Conservation (phyloP, 768 basidiomycete species). For the Auriscalpium microsporum region DNA sequence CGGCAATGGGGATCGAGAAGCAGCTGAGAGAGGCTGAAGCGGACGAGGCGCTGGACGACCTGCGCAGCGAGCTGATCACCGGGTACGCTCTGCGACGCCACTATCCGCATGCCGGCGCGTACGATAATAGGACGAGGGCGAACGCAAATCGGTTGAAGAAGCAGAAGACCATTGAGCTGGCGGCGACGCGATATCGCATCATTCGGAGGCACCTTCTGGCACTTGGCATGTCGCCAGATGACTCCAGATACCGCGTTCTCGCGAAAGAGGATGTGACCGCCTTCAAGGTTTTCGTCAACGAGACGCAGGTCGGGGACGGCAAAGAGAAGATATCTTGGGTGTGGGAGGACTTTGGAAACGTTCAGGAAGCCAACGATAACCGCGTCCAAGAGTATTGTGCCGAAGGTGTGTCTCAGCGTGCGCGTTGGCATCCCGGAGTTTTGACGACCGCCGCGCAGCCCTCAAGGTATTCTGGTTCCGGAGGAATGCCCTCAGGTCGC, state of each 20-base stretch:
- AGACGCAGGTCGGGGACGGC: background rate
- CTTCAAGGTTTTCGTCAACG: background rate
- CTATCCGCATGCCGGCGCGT: background rate
- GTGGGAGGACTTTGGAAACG: background rate
- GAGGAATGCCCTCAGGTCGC: too few relatives aligned
- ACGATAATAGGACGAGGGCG: background rate
- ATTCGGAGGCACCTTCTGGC: background rate
- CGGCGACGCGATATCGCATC: background rate
- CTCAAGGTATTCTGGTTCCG: too few relatives aligned
- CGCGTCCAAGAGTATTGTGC: background rate
- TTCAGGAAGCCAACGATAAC: background rate
- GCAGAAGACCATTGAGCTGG: background rate
- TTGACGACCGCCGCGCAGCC: too few relatives aligned
- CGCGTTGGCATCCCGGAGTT: too few relatives aligned
- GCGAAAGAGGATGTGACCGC: background rate
- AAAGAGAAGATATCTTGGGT: background rate
- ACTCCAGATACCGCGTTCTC: background rate
- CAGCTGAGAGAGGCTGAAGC: constrained; percentile 24
- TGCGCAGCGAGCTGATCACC: constrained; percentile 21
- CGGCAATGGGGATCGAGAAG: constrained; percentile 18
- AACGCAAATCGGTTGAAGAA: background rate
- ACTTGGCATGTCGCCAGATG: background rate
- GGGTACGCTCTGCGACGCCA: background rate
- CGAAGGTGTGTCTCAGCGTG: background rate
- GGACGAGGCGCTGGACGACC: constrained; percentile 19